Base-by-base conservation (phyloP, 805 yeast genomes). In the Lipomyces yamadae region DNA sequence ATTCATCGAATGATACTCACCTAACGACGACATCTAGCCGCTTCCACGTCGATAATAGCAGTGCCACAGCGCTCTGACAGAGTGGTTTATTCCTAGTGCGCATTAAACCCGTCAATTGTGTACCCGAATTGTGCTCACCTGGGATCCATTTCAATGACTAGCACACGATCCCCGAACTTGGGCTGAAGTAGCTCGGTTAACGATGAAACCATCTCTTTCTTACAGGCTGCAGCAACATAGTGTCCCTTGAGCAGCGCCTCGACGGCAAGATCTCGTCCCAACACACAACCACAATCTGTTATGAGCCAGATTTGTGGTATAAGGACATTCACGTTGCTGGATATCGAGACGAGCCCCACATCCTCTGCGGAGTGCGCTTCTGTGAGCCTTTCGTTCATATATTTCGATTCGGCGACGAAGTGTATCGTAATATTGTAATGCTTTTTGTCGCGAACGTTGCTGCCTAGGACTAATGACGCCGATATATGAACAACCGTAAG, bases 261-360 rank as follows among this genome's bases (percentile, higher is more conserved):
- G 34, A 37, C 50, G 11, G 73, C 74, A 30, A 70, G 63, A 7
- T 57, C 59, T 15, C 61, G 63, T 37, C 74, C 74, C 29, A 70
- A 56, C 5, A 67, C 62, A 13, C 65, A 54, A 37, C 52, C 60
- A 13, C 62, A 65, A 57, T 70, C 73, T 30, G 73, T 56, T 60
- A 72, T 64, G 37, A 72, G 65, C 74, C 74, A 72, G 37, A 72
- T 67, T 39, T 58, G 67, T 50, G 64, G 60, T 32, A 59, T n/a
- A n/a, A 52, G 15, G 7, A 29, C 8, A 15, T 52, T 52, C 34
- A 24, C 15, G 32, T 34, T 52, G 10, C 48, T n/a, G n/a, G 48
- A 18, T 42, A 15, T n/a, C 48, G 48, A 42, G 10, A n/a, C 48
- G 24, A 24, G 7, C 8, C n/a, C 48, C 8, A 42, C 18, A 5